Evolutionary conservation across 2,329 filamentous ascomycete genomes (phyloP).

Genomic region (Beauveria brongniartii): DNA sequence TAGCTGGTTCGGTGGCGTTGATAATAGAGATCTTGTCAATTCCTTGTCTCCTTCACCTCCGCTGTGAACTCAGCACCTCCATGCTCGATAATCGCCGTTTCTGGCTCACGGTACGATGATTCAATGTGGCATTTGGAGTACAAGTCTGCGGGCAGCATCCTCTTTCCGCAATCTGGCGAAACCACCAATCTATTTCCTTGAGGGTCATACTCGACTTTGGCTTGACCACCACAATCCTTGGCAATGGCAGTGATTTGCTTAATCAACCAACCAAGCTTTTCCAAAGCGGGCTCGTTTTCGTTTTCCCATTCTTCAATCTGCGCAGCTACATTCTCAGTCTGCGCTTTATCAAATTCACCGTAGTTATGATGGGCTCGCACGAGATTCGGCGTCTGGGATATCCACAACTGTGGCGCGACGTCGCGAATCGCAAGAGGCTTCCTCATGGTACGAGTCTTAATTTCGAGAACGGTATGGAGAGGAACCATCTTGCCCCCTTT

Average conservation of each 20-base stretch:
- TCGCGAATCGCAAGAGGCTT: slow-evolving; percentile 26
- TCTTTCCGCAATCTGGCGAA: neutral
- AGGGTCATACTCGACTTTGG: neutral
- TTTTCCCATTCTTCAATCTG: slow-evolving; percentile 28
- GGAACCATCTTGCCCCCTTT: slow-evolving; percentile 24
- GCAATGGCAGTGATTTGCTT: neutral
- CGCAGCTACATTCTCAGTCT: slow-evolving; percentile 27
- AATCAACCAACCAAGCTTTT: neutral
- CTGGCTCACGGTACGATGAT: too few relatives aligned
- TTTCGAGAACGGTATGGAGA: slow-evolving; percentile 32
- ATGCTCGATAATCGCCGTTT: too few relatives aligned
- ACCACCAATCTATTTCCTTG: neutral
- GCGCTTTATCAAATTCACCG: slow-evolving; percentile 26
- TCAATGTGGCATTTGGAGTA: neutral
- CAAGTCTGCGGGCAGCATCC: neutral
- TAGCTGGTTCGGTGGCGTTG: too few relatives aligned
- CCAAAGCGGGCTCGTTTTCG: slow-evolving; percentile 22
- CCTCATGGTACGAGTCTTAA: slow-evolving; percentile 33
- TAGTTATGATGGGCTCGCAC: slow-evolving; percentile 34
- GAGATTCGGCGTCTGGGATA: slow-evolving; percentile 38
- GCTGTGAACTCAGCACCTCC: too few relatives aligned
- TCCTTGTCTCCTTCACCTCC: too few relatives aligned
- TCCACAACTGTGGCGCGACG: slow-evolving; percentile 34
- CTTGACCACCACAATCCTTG: neutral
- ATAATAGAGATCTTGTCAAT: too few relatives aligned